phyloP scores from a whole-genome alignment of 2,329 filamentous ascomycete species.

The Curvularia verruculosa region DNA sequence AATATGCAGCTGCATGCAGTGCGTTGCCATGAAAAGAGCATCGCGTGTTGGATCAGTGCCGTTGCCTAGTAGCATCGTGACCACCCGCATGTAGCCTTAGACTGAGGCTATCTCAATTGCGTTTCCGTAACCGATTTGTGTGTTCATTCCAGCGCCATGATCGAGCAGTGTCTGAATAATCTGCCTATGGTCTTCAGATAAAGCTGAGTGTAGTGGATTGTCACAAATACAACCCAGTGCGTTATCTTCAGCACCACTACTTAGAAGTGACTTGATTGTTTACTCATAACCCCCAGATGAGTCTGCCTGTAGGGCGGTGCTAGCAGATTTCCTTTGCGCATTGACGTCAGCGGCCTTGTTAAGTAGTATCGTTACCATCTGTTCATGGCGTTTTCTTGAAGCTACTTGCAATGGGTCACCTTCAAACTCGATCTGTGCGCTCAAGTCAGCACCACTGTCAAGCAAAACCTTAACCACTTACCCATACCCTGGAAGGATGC shows the following conservation, averaged over 20 bases:
- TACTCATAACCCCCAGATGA: conserved; percentile 22
- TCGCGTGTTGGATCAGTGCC: not conserved
- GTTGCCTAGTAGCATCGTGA: not conserved
- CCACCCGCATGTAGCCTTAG: not conserved
- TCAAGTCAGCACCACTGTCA: too few relatives aligned
- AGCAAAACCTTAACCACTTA: too few relatives aligned
- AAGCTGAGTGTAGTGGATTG: conserved; percentile 21
- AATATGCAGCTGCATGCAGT: not conserved
- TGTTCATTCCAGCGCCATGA: too few relatives aligned
- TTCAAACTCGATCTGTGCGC: too few relatives aligned
- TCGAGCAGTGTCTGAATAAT: too few relatives aligned
- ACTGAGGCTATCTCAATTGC: not conserved
- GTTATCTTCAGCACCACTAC: conserved; percentile 21
- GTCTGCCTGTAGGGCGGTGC: conserved; percentile 33
- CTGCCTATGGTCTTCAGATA: not conserved
- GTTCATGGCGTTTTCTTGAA: too few relatives aligned
- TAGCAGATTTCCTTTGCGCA: conserved; percentile 16
- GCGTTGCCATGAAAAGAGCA: not conserved
- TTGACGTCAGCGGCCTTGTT: conserved; percentile 29
- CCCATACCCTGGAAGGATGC: too few relatives aligned
- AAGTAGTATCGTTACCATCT: not conserved
- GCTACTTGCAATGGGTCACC: too few relatives aligned
- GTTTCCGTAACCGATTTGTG: too few relatives aligned
- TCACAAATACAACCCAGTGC: conserved; percentile 15
- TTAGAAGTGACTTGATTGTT: conserved; percentile 25